phyloP scores from a whole-genome alignment of 176 grass and related monocot species.

The Tillandsia fasciculata region DNA sequence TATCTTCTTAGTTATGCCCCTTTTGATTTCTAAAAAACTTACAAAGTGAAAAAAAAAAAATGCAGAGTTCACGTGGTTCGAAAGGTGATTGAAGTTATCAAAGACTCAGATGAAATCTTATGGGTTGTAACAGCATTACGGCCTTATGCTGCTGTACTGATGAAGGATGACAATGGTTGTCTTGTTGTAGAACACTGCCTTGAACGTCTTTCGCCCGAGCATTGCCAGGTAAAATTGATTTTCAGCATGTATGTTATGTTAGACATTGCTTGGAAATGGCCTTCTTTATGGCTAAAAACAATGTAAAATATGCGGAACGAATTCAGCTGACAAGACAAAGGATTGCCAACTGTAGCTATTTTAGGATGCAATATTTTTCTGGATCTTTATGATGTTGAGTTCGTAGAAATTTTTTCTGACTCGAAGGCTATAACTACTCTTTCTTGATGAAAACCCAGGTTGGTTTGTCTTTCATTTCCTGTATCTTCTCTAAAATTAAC shows the following conservation, averaged over 20 bases:
- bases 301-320: not conserved
- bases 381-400: not conserved
- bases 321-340: not conserved
- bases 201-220: slow-evolving; percentile 43
- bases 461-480: not conserved
- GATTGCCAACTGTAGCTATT: not conserved
- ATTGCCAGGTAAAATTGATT: slow-evolving; percentile 35
- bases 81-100: slow-evolving; percentile 71
- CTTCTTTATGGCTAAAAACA: not conserved
- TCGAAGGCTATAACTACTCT: not conserved
- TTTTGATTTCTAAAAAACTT: not conserved
- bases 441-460: not conserved
- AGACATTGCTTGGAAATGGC: not conserved
- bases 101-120: slow-evolving; percentile 27
- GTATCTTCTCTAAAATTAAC: too few species aligned
- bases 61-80: slow-evolving; percentile 74
- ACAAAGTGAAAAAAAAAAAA: not conserved
- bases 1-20: not conserved
- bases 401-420: not conserved
- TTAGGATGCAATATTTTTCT: not conserved
- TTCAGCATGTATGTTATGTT: not conserved
- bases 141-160: slow-evolving; percentile 39
- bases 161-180: slow-evolving; percentile 65
- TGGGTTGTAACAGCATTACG: slow-evolving; percentile 48
- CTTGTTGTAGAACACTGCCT: slow-evolving; percentile 62